Evolutionary conservation across 108 stramenopile genomes (phyloP), one percentile per base, ranked within the genome.

Genomic region (Cyclotella distinguenda): DNA sequence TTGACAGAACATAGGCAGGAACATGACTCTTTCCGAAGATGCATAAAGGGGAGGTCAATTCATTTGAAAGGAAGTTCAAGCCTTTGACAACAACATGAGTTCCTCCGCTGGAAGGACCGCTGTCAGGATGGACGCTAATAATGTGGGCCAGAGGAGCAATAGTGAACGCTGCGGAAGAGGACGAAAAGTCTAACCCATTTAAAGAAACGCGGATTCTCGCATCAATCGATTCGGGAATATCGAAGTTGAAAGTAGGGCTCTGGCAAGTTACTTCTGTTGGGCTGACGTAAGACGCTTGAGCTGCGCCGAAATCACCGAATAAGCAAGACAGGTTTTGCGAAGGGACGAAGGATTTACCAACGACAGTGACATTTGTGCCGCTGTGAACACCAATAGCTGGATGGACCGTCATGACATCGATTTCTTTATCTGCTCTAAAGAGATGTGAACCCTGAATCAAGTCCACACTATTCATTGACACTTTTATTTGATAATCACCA

Each of bases 101-200:
- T 44, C 78, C 78, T 32, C 77, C 77, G 21, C 40, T 59, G 13
- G 63, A 36, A 12, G 44, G 38, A 13, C 78, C 78, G 13, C 42
- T 44, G 30, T 19, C 18, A 23, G 78, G 78, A 23, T 27, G 34
- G 16, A 79, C 69, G 32, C 46, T 42, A 0, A 42, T 22, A 35
- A 79, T 34, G 33, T 55, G 30, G 0, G 64, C 36, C 18, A 44
- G 60, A 22, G 61, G 60, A 13, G 30, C 49, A 13, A 63, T 55
- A 16, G 36, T 44, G 40, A 61, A 72, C 16, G 22, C 43, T 19
- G 58, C 60, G 45, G 40, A 35, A 15, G 71, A 31, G 19, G 32
- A 22, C 15, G 71, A 72, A 49, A 72, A 72, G 26, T 72, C 70
- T n/a, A 78, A 19, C 8, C 77, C 71, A 57, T 78, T 72, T 44